These are phyloP conservation scores for Phytophthora pseudosyringae DNA, from an alignment of 352 stramenopile genomes.

Conservation along the genomic window DNA sequence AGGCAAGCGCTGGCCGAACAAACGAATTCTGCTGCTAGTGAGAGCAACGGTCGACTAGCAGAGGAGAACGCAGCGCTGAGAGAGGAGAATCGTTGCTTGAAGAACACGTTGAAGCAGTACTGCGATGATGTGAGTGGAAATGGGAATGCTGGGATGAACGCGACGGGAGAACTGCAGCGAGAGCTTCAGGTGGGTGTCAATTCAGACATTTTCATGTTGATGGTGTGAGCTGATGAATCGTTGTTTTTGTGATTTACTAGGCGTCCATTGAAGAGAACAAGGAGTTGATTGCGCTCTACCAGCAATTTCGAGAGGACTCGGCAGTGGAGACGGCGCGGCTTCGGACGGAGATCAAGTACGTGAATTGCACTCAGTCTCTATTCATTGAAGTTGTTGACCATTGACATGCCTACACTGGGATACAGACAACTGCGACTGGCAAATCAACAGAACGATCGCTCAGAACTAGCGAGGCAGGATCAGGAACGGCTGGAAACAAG, in stretches of 20 bases:
- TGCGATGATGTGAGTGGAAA: conserved; percentile 29
- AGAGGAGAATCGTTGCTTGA: conserved; percentile 72
- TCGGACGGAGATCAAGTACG: conserved; percentile 65
- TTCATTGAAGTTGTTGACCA: conserved; percentile 1
- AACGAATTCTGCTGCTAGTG: conserved; percentile 4
- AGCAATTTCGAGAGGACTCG: conserved; percentile 71
- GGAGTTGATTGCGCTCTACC: conserved; percentile 74
- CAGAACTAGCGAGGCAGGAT: conserved; percentile 29
- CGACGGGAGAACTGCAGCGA: conserved; percentile 54
- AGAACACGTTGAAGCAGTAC: conserved; percentile 70
- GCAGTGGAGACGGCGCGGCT: conserved; percentile 52
- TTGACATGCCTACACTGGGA: neutral
- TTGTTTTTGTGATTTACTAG: conserved; percentile 26
- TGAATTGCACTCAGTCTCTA: neutral
- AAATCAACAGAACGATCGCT: conserved; percentile 22
- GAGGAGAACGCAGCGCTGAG: conserved; percentile 57
- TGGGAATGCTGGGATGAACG: conserved; percentile 20
- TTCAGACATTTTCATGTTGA: neutral
- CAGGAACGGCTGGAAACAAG: conserved; percentile 48
- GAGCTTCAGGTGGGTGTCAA: conserved; percentile 43
- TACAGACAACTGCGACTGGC: conserved; percentile 31
- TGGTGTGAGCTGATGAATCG: conserved; percentile 1
- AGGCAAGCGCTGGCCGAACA: conserved; percentile 33
- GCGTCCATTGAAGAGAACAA: conserved; percentile 76
- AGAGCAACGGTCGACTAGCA: conserved; percentile 17